Evolutionary conservation across 2,329 filamentous ascomycete genomes (phyloP), one percentile per base, ranked within the genome.

Genomic region (Phoma sp.): DNA sequence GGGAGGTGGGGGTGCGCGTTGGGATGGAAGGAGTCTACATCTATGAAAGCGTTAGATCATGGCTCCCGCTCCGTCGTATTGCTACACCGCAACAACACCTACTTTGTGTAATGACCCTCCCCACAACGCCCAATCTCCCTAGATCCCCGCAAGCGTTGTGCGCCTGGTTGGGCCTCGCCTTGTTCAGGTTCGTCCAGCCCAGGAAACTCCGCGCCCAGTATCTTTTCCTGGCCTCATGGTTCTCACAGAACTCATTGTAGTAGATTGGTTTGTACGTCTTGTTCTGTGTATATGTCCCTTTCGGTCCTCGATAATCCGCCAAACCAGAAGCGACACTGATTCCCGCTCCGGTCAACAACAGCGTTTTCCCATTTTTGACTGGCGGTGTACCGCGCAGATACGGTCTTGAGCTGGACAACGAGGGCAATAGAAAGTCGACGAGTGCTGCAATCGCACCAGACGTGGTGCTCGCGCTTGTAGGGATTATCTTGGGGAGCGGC

Each of bases 151-250:
- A 84, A 2, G 93, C 91, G 70, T 84, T 82, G 77, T 99, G 95
- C 2, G 87, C 87, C 3, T 80, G 78, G 69, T 98, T 98, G 10
- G 93, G 93, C 53, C 78, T 79, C n/a, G 91, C 90, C 58, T 86
- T 88, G 68, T 89, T 79, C 61, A 98, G 79, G 39, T 86, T 91
- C 4, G 90, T 87, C 93, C 93, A 98, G 33, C 95, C 95, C 18
- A 99, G 78, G 74, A 96, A 99, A 70, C 90, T 96, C 43, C 95
- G 81, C 0, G 95, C 93, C 95, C 95, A 99, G 73, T 99, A 99
- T 57, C 95, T 82, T 75, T 97, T 95, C 61, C 95, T 82, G 10
- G 90, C 87, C 72, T 93, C 90, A 75, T 98, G 93, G 60, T 80
- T 89, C 41, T 82, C 79, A 38, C 91, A 76, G 69, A 98, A 99